Conservation (phyloP, 1,284 basidiomycete species). For the Grifola frondosa region DNA sequence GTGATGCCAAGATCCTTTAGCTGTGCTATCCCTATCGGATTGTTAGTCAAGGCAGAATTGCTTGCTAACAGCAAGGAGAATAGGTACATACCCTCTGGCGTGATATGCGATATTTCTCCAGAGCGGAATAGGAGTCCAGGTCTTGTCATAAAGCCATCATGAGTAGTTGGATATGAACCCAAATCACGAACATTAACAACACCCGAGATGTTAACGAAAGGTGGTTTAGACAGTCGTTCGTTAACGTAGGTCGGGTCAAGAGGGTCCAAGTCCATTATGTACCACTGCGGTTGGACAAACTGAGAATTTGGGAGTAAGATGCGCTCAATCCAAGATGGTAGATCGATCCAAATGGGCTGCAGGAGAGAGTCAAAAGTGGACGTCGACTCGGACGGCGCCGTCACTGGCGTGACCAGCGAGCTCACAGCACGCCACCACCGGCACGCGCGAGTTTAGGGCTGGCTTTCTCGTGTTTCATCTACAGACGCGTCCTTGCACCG, state of each 20-base stretch:
- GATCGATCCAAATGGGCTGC: no score
- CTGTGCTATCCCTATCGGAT: slow-evolving; percentile 49
- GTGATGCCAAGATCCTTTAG: slow-evolving; percentile 61
- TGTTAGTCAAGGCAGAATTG: slow-evolving; percentile 3
- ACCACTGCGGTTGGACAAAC: not conserved
- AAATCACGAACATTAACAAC: slow-evolving; percentile 74
- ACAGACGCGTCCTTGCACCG: slow-evolving; percentile 25
- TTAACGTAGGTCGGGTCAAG: slow-evolving; percentile 64
- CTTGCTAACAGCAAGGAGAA: not conserved
- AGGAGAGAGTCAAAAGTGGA: not conserved
- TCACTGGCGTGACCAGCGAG: not conserved
- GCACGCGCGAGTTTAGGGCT: slow-evolving; percentile 39
- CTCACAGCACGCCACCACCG: slow-evolving; percentile 9
- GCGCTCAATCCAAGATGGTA: no score
- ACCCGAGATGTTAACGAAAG: slow-evolving; percentile 65
- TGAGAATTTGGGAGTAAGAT: not conserved
- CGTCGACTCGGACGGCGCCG: not conserved
- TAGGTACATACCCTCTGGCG: slow-evolving; percentile 51
- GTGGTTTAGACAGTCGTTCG: slow-evolving; percentile 59
- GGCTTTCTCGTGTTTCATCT: slow-evolving; percentile 42
- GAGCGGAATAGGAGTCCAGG: slow-evolving; percentile 60
- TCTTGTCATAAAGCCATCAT: slow-evolving; percentile 51
- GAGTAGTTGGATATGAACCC: slow-evolving; percentile 54
- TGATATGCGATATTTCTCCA: slow-evolving; percentile 68
- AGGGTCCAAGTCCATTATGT: slow-evolving; percentile 46